A percentile compares a stretch with the other conserved stretches of the same genome.
phyloP scores from a whole-genome alignment of 306 rosid species.

The Malus fusca region DNA sequence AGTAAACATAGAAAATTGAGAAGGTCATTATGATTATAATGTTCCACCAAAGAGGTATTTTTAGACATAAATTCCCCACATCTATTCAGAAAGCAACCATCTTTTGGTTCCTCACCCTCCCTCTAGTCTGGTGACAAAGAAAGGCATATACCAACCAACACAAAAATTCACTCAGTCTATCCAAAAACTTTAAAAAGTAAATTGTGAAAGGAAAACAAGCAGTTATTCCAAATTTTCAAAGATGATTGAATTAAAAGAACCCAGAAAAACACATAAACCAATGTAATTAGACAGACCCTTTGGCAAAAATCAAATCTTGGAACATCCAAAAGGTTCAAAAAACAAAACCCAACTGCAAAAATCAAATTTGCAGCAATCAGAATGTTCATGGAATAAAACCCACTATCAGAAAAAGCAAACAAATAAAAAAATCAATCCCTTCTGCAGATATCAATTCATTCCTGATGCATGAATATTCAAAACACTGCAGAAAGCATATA shows the following conservation, averaged over 20 bases:
- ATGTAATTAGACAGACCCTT: background rate
- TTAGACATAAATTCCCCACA: background rate
- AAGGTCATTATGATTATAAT: background rate
- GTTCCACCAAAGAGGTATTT: background rate
- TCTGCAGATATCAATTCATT: conserved; percentile 14
- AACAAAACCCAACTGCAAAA: background rate
- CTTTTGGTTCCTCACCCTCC: background rate
- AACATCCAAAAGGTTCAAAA: background rate
- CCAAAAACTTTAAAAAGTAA: background rate
- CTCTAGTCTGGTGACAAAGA: background rate
- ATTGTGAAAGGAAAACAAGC: background rate
- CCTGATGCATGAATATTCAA: conserved; percentile 15
- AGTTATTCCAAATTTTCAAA: background rate
- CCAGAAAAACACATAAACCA: background rate
- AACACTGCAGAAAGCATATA: conserved; percentile 7
- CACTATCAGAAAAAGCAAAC: background rate
- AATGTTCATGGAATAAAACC: background rate
- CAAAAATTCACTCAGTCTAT: background rate
- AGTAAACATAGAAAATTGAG: background rate
- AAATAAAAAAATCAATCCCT: background rate
- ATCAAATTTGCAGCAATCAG: background rate
- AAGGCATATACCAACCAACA: background rate
- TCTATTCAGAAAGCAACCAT: background rate
- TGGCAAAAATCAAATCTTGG: background rate
- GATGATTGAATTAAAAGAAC: background rate